Base-by-base conservation (phyloP, 768 basidiomycete species). In the Naematelia encephala region DNA sequence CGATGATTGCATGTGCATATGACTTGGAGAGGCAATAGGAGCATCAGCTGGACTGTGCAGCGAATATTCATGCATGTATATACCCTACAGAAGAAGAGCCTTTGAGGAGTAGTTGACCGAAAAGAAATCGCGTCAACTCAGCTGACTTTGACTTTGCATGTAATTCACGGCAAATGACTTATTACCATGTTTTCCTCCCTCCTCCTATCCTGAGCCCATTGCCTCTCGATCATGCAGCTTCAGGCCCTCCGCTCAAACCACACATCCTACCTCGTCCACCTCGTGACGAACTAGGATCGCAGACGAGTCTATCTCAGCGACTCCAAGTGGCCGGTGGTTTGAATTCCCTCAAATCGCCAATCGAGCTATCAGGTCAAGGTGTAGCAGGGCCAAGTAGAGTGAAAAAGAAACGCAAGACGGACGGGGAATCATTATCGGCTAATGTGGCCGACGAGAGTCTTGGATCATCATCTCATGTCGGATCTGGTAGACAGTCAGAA, bases 121-220 rank as follows among this genome's bases (percentile, higher is more conserved):
- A 47, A 19, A 47, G n/a, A 19, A 47, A 21, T 47, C n/a, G n/a
- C 46, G n/a, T 47, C 46, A 47, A 25, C 46, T 8, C n/a, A 47
- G 46, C 19, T 47, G 46, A 39, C 34, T 47, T 39, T 54, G 23
- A 2, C 30, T 8, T 43, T 39, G 30, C 34, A 39, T 39, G 34
- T 39, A 39, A 39, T 39, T 30, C 28, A 22, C 10, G 29, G 46
- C 46, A 19, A 21, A 42, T 39, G 52, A 34, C 52, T 11, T 30
- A 39, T 14, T 54, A 54, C 28, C 30, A 39, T 12, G 52, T 54
- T 30, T 54, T 54, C 52, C 25, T 54, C 30, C 52, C 52, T 1
- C 29, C 52, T 54, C 16, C n/a, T 19, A 19, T 14, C 10, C 52
- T 54, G 23, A 29, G 26, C 16, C 29, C 52, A 21, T 23, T 51